Evolutionary conservation across 2,329 filamentous ascomycete species (phyloP).

Genomic region (Trichoderma semiorbis): DNA sequence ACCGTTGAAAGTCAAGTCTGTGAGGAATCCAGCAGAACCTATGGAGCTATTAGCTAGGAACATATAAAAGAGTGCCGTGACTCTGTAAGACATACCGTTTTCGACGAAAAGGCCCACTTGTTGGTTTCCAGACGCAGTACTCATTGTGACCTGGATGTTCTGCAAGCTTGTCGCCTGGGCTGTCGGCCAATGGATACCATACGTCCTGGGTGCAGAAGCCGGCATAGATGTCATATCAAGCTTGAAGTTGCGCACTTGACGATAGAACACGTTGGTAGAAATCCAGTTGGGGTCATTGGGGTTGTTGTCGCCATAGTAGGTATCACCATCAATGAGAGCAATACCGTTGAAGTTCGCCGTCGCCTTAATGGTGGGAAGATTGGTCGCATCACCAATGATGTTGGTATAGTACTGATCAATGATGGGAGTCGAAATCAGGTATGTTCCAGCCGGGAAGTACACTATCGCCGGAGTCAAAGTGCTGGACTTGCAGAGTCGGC

Average conservation of each 20-base stretch:
- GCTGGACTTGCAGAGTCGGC: constrained; percentile 31
- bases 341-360: constrained; percentile 50
- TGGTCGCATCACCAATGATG: constrained; percentile 41
- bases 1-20: constrained; percentile 62
- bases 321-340: constrained; percentile 51
- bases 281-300: background rate
- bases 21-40: constrained; percentile 40
- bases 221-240: constrained; percentile 48
- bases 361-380: constrained; percentile 53
- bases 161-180: constrained; percentile 54
- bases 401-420: constrained; percentile 63
- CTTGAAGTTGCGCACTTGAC: constrained; percentile 62
- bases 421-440: constrained; percentile 54
- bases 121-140: background rate
- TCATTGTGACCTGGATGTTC: constrained; percentile 49
- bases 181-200: constrained; percentile 61
- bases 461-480: constrained; percentile 26
- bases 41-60: constrained; percentile 22
- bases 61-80: too few species aligned
- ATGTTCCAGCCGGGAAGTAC: constrained; percentile 46
- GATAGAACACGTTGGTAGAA: constrained; percentile 57
- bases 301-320: constrained; percentile 24
- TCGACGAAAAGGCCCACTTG: background rate
- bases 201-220: constrained; percentile 27
- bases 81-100: background rate